Percentiles rank a stretch among this genome's conserved stretches.
phyloP scores from a whole-genome alignment of 2,329 filamentous ascomycete genomes.

The Trichoderma sp. region DNA sequence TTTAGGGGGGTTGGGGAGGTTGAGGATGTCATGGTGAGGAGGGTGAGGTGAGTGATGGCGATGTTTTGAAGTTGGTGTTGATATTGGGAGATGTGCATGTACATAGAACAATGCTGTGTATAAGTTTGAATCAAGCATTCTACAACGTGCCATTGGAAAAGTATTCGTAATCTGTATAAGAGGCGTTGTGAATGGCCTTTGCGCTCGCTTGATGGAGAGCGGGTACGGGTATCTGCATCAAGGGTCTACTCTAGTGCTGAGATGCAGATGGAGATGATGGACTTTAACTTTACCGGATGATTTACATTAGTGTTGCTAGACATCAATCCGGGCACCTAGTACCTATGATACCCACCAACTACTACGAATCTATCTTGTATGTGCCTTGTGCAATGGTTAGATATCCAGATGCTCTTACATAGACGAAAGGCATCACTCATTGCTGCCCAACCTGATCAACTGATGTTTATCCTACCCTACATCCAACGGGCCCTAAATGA shows the following conservation, averaged over 20 bases:
- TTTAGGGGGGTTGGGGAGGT: slow-evolving; percentile 27
- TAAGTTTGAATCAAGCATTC: background rate
- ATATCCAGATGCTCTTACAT: too few species aligned
- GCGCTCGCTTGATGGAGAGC: background rate
- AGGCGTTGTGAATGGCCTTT: background rate
- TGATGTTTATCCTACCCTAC: background rate
- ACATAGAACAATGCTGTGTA: background rate
- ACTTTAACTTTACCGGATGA: background rate
- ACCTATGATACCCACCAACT: too few species aligned
- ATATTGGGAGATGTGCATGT: background rate
- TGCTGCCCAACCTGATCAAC: background rate
- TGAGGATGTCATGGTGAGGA: slow-evolving; percentile 26
- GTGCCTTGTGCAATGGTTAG: background rate
- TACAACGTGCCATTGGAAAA: background rate
- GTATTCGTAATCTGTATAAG: background rate
- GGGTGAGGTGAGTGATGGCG: background rate
- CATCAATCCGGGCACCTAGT: too few species aligned
- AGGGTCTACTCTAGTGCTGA: background rate
- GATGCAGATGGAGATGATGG: background rate
- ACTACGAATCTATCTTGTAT: background rate
- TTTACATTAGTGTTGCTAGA: background rate
- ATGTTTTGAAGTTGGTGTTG: background rate
- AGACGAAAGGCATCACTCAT: background rate
- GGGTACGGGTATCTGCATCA: background rate
- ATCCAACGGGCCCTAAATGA: slow-evolving; percentile 6